These are phyloP conservation scores for Eimeria brunetti DNA, from an alignment of 169 alveolate genomes.

Conservation along the genomic window DNA sequence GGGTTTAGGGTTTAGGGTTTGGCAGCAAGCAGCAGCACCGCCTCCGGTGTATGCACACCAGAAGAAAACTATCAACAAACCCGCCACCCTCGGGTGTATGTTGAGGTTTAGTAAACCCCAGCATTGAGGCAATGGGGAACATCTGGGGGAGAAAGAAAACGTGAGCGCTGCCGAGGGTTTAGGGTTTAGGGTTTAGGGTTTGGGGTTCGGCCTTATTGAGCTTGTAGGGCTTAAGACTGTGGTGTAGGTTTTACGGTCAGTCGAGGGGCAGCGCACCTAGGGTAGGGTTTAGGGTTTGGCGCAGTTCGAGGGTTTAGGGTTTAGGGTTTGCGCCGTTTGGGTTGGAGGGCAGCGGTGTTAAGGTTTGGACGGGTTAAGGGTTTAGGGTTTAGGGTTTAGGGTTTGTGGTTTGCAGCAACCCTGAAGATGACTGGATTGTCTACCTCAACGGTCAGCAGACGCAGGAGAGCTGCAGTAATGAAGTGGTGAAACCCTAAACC, in stretches of 20 bases:
- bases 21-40: background rate
- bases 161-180: background rate
- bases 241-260: background rate
- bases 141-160: background rate
- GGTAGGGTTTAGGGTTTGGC: background rate
- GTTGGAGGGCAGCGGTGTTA: background rate
- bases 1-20: conserved; percentile 35
- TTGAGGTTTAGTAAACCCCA: background rate
- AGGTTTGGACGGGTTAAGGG: conserved; percentile 2
- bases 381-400: conserved; percentile 44
- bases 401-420: conserved; percentile 38
- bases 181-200: background rate
- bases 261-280: background rate
- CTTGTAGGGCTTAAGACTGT: background rate
- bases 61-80: background rate
- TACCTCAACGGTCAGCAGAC: conserved; percentile 4
- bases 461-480: conserved; percentile 41
- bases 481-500: conserved; percentile 32
- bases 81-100: background rate
- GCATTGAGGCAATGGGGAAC: background rate
- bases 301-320: background rate
- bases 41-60: background rate
- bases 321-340: background rate
- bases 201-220: background rate
- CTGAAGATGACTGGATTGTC: conserved; percentile 17